phyloP scores from a whole-genome alignment of 169 alveolate species.

The Eimeria necatrix region DNA sequence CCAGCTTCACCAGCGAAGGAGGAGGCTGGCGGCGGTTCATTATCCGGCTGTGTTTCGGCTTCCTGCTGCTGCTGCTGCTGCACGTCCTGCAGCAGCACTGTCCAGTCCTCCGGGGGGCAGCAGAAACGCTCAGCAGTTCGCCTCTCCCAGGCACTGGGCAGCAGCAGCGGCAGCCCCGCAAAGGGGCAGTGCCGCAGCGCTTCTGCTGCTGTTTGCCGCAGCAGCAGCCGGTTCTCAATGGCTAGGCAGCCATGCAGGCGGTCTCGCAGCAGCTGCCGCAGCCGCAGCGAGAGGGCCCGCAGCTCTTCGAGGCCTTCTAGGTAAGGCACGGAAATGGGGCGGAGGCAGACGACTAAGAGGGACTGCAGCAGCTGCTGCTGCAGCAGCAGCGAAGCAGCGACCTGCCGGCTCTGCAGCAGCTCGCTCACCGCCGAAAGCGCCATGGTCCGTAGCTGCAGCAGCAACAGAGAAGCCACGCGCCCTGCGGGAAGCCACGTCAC shows the following conservation, averaged over 20 bases:
- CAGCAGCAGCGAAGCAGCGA: slow-evolving; percentile 69
- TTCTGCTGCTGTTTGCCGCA: slow-evolving; percentile 61
- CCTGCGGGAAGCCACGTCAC: slow-evolving; percentile 15
- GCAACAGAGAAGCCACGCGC: slow-evolving; percentile 62
- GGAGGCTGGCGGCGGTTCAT: background rate
- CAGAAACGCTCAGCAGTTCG: slow-evolving; percentile 41
- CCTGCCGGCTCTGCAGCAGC: slow-evolving; percentile 73
- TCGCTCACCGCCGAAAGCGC: slow-evolving; percentile 80
- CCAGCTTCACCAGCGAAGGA: background rate
- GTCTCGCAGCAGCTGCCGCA: slow-evolving; percentile 77
- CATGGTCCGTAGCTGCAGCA: slow-evolving; percentile 79
- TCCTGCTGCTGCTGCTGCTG: slow-evolving; percentile 1
- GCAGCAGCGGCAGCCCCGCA: slow-evolving; percentile 64
- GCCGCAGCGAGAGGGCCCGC: slow-evolving; percentile 67
- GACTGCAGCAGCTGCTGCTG: slow-evolving; percentile 70
- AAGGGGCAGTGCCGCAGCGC: slow-evolving; percentile 70
- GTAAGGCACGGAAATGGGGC: slow-evolving; percentile 42
- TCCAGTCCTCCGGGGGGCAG: slow-evolving; percentile 70
- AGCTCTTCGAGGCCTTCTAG: slow-evolving; percentile 58
- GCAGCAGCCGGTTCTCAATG: slow-evolving; percentile 73
- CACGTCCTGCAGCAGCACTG: slow-evolving; percentile 48
- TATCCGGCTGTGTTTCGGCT: background rate
- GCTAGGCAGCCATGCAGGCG: slow-evolving; percentile 68
- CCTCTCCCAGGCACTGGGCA: slow-evolving; percentile 80
- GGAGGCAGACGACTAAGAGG: slow-evolving; percentile 45